A percentile compares a stretch with the other conserved stretches of the same genome.
These are phyloP conservation scores for Ascochyta koolunga DNA, from an alignment of 2,329 filamentous ascomycete species.

Conservation along the genomic window DNA sequence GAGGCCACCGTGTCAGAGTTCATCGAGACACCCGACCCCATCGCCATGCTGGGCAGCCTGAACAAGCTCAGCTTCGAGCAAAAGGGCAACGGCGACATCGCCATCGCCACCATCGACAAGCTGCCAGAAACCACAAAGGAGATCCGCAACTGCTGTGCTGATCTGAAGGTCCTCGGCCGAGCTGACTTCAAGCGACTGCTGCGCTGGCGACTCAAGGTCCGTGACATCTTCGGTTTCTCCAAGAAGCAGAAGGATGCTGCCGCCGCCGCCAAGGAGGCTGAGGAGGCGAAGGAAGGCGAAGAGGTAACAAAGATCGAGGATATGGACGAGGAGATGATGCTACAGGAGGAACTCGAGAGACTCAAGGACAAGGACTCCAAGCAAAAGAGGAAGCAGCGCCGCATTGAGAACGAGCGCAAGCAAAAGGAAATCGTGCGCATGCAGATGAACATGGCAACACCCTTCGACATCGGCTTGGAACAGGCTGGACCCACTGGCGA, in stretches of 20 bases:
- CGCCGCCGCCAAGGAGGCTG: conserved; percentile 50
- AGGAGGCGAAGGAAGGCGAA: conserved; percentile 53
- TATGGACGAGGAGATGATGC: conserved; percentile 93
- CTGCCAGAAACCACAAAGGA: conserved; percentile 70
- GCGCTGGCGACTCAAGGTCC: conserved; percentile 85
- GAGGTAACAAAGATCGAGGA: conserved; percentile 83
- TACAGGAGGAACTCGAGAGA: conserved; percentile 84
- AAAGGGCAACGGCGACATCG: conserved; percentile 76
- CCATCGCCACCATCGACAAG: conserved; percentile 82
- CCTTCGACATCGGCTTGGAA: conserved; percentile 94
- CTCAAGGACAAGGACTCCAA: conserved; percentile 79
- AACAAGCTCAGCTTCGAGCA: conserved; percentile 87
- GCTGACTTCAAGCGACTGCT: conserved; percentile 93
- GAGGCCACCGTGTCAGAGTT: conserved; percentile 89
- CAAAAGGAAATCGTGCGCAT: conserved; percentile 93
- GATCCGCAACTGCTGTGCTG: conserved; percentile 65
- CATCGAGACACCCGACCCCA: conserved; percentile 90
- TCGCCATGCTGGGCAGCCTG: conserved; percentile 83
- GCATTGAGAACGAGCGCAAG: conserved; percentile 91
- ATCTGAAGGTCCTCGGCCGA: conserved; percentile 85
- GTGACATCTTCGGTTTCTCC: conserved; percentile 87
- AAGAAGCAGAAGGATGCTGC: conserved; percentile 69
- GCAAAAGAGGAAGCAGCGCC: conserved; percentile 80
- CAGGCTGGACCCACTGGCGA: conserved; percentile 79
- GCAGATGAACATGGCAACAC: conserved; percentile 96